phyloP scores from a whole-genome alignment of 768 basidiomycete genomes.

The Agaricus subrufescens region DNA sequence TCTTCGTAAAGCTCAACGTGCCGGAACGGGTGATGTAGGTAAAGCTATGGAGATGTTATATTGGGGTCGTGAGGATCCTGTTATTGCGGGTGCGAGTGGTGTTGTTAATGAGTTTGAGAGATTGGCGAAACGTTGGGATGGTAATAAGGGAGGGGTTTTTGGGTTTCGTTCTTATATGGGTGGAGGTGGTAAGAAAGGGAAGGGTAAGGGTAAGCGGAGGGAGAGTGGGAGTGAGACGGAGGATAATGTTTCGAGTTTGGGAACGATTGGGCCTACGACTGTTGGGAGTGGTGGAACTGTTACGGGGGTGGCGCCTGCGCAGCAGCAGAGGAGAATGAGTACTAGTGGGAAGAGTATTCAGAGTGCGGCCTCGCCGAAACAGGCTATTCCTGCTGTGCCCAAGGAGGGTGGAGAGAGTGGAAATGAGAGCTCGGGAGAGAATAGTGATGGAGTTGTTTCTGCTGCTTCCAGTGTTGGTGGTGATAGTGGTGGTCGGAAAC shows the following conservation, averaged over 20 bases:
- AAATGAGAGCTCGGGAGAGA: conserved; percentile 8
- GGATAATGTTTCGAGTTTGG: conserved; percentile 9
- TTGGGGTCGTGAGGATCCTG: conserved; percentile 11
- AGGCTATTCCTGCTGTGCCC: neutral
- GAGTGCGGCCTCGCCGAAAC: neutral
- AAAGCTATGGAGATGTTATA: conserved; percentile 45
- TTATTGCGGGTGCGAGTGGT: conserved; percentile 4
- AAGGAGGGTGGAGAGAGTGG: conserved; percentile 5
- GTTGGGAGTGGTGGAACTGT: conserved; percentile 12
- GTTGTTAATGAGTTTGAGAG: conserved; percentile 2
- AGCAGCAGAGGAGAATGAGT: conserved; percentile 4
- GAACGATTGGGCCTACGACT: conserved; percentile 9
- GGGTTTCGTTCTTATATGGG: neutral
- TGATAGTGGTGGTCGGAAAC: neutral
- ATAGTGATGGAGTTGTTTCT: conserved; percentile 8
- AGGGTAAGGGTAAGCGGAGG: conserved; percentile 14
- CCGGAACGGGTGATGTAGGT: conserved; percentile 55
- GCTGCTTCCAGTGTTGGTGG: neutral
- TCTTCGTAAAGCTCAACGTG: conserved; percentile 45
- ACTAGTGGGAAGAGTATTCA: conserved; percentile 8
- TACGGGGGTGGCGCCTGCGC: conserved; percentile 7
- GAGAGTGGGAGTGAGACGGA: neutral
- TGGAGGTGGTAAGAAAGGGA: conserved; percentile 8
- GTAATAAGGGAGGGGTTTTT: conserved; percentile 10
- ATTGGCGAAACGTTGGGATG: neutral